Evolutionary conservation across 169 alveolate genomes (phyloP), one percentile per base, ranked within the genome.

Genomic region (Eimeria sp.): DNA sequence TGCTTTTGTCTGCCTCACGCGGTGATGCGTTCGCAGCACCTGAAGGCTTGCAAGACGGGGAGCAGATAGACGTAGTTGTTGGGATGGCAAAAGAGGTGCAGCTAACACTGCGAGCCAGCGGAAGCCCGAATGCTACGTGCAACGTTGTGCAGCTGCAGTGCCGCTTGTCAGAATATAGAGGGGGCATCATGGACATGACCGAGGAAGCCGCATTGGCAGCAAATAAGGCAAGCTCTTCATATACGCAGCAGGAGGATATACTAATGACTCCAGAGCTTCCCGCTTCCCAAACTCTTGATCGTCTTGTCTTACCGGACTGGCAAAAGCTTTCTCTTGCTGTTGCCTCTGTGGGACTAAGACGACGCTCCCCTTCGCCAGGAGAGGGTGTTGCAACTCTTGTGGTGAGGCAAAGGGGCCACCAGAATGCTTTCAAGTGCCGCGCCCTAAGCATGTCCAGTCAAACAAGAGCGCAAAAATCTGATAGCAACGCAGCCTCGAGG

Each of bases 131-230:
- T 43, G 94, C 94, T 37, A 46, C 82, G 11, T 87, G 94, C 68
- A 72, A 49, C 54, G 40, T 66, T 54, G 94, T 87, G 80, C 94
- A 87, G 71, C 83, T 87, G 83, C 94, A 87, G 94, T 87, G 94
- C 82, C 94, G 85, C 37, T 46, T 87, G 62, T 87, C 82, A n/a
- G 94, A 62, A 46, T 87, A 87, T 76, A 20, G 94, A 18, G 94
- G 94, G 56, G 94, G 94, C n/a, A n/a, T 87, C 10, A 16, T 46
- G 18, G 83, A 62, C 83, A 87, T 87, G 94, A 87, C 94, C 1
- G 83, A 64, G 52, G 94, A 64, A 66, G 83, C 83, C 6, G 82
- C 85, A 40, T 23, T 43, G 94, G 94, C 94, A 62, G 83, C 83
- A 30, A 46, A 66, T 62, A 43, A 25, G 68, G 68, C 66, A 33